Conservation (phyloP, 2,329 filamentous ascomycete species). For the Colletotrichum lentis region DNA sequence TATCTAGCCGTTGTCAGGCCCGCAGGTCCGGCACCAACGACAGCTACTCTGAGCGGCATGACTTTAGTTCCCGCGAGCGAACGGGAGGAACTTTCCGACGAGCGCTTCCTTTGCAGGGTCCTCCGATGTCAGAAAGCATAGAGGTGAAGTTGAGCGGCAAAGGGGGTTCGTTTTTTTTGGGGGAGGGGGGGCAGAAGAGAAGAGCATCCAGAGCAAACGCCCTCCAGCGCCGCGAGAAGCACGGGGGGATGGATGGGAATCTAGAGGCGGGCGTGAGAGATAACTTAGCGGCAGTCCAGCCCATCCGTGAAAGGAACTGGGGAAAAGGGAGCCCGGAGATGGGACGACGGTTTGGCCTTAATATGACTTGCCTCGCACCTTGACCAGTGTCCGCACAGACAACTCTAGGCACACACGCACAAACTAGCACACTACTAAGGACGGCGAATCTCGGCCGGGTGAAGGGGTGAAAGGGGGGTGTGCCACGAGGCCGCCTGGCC, state of each 20-base stretch:
- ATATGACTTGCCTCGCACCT: constrained; percentile 16
- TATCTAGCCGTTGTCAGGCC: constrained; percentile 55
- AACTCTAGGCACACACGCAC: not conserved
- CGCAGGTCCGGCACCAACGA: constrained; percentile 55
- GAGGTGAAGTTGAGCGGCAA: not conserved
- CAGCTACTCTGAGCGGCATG: constrained; percentile 46
- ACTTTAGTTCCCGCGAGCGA: not conserved
- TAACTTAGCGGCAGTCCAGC: not conserved
- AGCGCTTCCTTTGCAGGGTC: constrained; percentile 17
- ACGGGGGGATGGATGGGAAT: not conserved
- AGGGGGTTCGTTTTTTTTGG: too few species aligned
- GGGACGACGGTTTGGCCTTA: constrained; percentile 29
- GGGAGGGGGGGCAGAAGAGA: too few species aligned
- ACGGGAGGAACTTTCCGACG: not conserved
- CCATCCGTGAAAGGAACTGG: not conserved
- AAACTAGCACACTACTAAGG: not conserved
- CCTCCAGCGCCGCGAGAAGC: constrained; percentile 21
- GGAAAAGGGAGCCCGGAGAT: constrained; percentile 1
- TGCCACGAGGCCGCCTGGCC: constrained; percentile 3
- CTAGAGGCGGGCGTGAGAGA: not conserved
- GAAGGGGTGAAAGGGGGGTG: not conserved
- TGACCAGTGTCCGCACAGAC: constrained; percentile 27
- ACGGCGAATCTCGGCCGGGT: constrained; percentile 16
- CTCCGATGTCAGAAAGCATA: constrained; percentile 25
- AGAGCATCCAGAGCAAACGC: not conserved